These are phyloP conservation scores for Vanrija pseudolonga DNA, from an alignment of 1,284 basidiomycete genomes.

Conservation along the genomic window DNA sequence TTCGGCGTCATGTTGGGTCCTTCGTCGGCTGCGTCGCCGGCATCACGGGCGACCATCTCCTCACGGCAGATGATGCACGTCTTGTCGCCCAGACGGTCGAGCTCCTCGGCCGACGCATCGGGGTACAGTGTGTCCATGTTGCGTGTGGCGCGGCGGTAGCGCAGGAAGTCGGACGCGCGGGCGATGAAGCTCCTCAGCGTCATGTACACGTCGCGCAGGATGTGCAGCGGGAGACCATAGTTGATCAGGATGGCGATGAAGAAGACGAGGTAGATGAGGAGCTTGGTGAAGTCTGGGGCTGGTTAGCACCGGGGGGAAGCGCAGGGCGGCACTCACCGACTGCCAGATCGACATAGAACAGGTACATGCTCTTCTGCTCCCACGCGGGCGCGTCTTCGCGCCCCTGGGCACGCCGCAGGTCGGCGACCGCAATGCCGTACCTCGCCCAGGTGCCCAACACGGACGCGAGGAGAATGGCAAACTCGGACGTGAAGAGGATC, in stretches of 20 bases:
- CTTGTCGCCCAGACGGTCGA: conserved; percentile 72
- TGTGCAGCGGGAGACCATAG: conserved; percentile 95
- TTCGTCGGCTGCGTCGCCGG: conserved; percentile 45
- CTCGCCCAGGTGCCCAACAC: conserved; percentile 74
- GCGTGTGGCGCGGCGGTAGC: conserved; percentile 87
- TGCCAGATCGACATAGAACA: conserved; percentile 90
- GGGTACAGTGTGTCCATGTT: conserved; percentile 98
- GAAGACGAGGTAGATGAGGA: conserved; percentile 87
- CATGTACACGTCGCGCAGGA: conserved; percentile 93
- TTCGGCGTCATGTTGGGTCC: conserved; percentile 94
- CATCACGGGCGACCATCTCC: conserved; percentile 67
- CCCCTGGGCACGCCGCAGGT: conserved; percentile 74
- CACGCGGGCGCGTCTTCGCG: conserved; percentile 85
- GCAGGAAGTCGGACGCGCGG: conserved; percentile 77
- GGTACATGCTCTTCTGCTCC: conserved; percentile 97
- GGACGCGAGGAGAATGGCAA: conserved; percentile 77
- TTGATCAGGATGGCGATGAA: conserved; percentile 87
- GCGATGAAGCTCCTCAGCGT: conserved; percentile 87
- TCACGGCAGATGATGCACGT: conserved; percentile 99
- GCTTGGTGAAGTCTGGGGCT: conserved; percentile 80
- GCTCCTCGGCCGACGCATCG: conserved; percentile 82
- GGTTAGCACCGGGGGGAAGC: conserved; percentile 3
- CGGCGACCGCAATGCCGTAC: conserved; percentile 79
- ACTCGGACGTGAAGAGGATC: conserved; percentile 94
- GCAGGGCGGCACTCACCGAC: conserved; percentile 60